These are phyloP conservation scores for Fomitiporia mediterranea DNA, from an alignment of 1,284 basidiomycete species.

Conservation along the genomic window DNA sequence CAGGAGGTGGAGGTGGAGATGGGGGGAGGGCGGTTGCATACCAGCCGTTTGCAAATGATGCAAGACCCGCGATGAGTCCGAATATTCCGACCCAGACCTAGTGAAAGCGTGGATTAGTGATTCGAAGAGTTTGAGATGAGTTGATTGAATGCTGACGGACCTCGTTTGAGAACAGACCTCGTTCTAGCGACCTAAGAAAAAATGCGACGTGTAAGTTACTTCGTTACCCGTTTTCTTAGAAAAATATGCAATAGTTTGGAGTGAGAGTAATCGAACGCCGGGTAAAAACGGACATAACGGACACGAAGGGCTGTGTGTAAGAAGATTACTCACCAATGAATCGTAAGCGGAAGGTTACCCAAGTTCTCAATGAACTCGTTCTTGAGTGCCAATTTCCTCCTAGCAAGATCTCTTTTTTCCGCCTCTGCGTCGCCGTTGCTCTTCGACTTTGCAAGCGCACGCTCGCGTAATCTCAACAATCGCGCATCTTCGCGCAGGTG, in stretches of 20 bases:
- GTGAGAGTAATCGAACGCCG: too few species aligned
- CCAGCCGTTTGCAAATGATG: slow-evolving; percentile 71
- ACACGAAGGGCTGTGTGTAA: too few species aligned
- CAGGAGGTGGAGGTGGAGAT: slow-evolving; percentile 8
- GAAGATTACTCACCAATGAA: slow-evolving; percentile 65
- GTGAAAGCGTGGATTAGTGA: neutral
- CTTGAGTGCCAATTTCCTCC: slow-evolving; percentile 66
- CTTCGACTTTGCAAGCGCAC: slow-evolving; percentile 53
- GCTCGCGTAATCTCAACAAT: slow-evolving; percentile 49
- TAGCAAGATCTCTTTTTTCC: slow-evolving; percentile 53
- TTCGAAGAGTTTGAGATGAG: neutral
- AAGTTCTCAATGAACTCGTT: slow-evolving; percentile 72
- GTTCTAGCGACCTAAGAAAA: slow-evolving; percentile 55
- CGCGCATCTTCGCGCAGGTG: slow-evolving; percentile 66
- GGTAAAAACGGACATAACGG: neutral
- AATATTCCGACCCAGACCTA: slow-evolving; percentile 62
- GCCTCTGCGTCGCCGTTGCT: slow-evolving; percentile 35
- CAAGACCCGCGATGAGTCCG: slow-evolving; percentile 57
- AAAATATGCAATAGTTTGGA: too few species aligned
- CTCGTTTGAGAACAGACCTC: slow-evolving; percentile 60
- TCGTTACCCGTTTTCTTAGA: too few species aligned
- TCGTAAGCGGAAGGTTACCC: slow-evolving; percentile 72
- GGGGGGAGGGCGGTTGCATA: slow-evolving; percentile 58
- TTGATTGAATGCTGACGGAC: slow-evolving; percentile 34
- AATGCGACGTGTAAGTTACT: neutral